Evolutionary conservation across 2,329 filamentous ascomycete species (phyloP), one percentile per base, ranked within the genome.

Genomic region (Ceratocystis huliohia): DNA sequence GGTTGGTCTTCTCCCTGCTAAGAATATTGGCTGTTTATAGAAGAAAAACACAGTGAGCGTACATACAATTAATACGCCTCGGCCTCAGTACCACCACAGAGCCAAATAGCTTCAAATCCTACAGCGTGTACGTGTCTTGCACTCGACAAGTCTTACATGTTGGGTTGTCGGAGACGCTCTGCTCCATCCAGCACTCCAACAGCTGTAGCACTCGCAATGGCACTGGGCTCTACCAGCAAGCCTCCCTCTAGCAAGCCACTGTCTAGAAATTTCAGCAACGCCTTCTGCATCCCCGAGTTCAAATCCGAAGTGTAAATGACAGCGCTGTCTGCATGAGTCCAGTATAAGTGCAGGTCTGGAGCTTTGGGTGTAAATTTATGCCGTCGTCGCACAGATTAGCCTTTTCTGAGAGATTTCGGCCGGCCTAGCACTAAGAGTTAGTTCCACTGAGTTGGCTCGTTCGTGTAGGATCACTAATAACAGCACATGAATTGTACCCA

Each of bases 391-490:
- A 53, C 48, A 53, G 25, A 22, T 15, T 41, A 41, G 37, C 22
- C 48, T 53, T 25, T 25, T 10, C 22, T 28, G 48, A 20, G 8
- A 53, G 22, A 53, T 53, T 28, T 28, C 48, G 20, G 17, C 48
- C 48, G 25, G 48, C 25, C 20, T 53, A 15, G 48, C 22, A 25
- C 20, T 25, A 53, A 25, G 20, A 50, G 48, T 53, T 53, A 53
- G 48, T 53, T 53, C 20, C 48, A 53, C 48, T 53, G 20, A 53
- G 48, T 28, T 53, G 48, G 25, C 48, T 53, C 20, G 48, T 53
- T 53, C 48, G 48, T 53, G 48, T 53, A 53, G 48, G 48, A 53
- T 53, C 48, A 53, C 48, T 53, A 53, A 53, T 53, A 53, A 8
- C 37, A 41, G 37, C 48, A 53, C 48, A 53, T 25, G 15, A 13